Base-by-base conservation (phyloP, 768 basidiomycete species). In the Saitozyma podzolica region DNA sequence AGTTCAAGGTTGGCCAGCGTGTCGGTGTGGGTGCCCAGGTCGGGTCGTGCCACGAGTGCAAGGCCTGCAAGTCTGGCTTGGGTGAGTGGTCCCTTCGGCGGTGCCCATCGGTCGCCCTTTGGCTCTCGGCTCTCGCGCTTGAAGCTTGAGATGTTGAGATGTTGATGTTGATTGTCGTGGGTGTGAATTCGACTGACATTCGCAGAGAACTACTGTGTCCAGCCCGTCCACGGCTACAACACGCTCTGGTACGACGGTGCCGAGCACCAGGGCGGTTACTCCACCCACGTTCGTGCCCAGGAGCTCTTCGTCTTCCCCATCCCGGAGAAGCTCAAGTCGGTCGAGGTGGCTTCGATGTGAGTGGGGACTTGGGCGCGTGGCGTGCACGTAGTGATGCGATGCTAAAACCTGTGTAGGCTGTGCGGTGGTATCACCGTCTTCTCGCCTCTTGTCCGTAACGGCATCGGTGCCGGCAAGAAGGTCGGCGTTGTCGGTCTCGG, bases 401-500 rank as follows among this genome's bases (percentile, higher is more conserved):
- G 29, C 29, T 29, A 29, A 29, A 29, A 29, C 29, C 29, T 2
- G 29, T 40, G 6, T 54, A 79, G 78, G 78, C 75, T 88, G 51
- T 88, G 86, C 70, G 87, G 82, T 7, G 87, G 87, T 39, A 73
- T 87, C n/a, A 87, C 87, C 8, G 84, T 85, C 8, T 87, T 81
- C 79, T 86, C 85, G 0, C 87, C 88, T 11, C 79, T 89, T 17
- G 80, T 82, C 37, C 80, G 84, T 40, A 83, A 85, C 76, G 84
- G 84, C 39, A 74, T 67, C 59, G 86, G 86, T 0, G 85, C 85
- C 0, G 87, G 87, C 49, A 86, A 85, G 80, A 83, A 82, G 63
- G 85, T 89, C 66, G 88, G 87, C 50, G 77, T 89, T 49, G 80
- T 88, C 64, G 87, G 87, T 49, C 83, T 89, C 43, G 87, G 87